Evolutionary conservation across 2,329 filamentous ascomycete species (phyloP).

Genomic region (Xylariaceae sp.): DNA sequence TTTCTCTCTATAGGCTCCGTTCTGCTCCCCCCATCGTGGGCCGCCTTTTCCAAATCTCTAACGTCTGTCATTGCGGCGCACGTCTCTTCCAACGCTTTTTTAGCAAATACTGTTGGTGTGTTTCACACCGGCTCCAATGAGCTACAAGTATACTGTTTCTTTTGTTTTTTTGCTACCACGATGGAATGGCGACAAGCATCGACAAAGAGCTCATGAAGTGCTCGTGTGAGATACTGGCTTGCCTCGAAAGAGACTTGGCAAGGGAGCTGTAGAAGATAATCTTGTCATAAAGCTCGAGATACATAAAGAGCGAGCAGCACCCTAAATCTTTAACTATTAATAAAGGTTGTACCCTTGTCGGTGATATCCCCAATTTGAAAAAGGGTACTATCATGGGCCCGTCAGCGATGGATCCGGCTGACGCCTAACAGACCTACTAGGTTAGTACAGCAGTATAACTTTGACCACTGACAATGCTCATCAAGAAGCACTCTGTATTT

Average conservation of each 20-base stretch:
- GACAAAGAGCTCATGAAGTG: too few relatives aligned
- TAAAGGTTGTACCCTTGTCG: slow-evolving; percentile 5
- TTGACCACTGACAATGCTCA: slow-evolving; percentile 5
- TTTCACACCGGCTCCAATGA: background rate
- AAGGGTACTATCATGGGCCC: background rate
- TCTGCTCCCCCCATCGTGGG: slow-evolving; percentile 17
- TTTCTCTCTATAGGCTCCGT: slow-evolving; percentile 14
- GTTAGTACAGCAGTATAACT: background rate
- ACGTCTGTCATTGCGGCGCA: slow-evolving; percentile 26
- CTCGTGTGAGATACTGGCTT: background rate
- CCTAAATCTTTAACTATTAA: slow-evolving; percentile 4
- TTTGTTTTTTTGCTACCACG: background rate
- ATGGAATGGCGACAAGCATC: background rate
- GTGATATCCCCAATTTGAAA: slow-evolving; percentile 13
- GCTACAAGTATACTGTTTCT: too few relatives aligned
- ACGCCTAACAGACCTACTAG: slow-evolving; percentile 1
- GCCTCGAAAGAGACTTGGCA: background rate
- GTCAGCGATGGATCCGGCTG: background rate
- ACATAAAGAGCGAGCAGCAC: background rate
- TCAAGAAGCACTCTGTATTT: background rate
- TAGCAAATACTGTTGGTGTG: background rate
- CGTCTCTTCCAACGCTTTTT: too few relatives aligned
- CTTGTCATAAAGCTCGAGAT: background rate
- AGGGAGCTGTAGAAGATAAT: background rate
- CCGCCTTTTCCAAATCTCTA: slow-evolving; percentile 24